Evolutionary conservation across 2,329 filamentous ascomycete species (phyloP).

Genomic region (Arthrobotrys musiformis): DNA sequence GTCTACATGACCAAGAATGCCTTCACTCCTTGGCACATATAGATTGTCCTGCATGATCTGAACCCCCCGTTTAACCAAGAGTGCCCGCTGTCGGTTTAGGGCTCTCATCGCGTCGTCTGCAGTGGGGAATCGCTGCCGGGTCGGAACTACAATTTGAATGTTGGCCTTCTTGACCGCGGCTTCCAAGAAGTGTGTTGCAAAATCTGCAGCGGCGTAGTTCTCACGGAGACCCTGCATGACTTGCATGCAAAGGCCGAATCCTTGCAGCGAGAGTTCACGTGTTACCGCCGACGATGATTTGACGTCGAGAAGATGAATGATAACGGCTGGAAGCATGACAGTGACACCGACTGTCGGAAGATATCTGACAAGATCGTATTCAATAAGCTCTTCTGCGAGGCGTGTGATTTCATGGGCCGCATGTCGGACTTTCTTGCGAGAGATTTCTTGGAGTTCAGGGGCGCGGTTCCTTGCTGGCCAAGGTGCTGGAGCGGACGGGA

Average conservation of each 20-base stretch:
- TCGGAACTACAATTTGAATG: slow-evolving; percentile 72
- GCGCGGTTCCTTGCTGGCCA: slow-evolving; percentile 62
- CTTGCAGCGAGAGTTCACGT: slow-evolving; percentile 77
- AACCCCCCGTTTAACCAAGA: slow-evolving; percentile 46
- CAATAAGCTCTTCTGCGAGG: slow-evolving; percentile 81
- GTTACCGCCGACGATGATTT: slow-evolving; percentile 80
- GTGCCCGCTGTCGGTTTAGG: slow-evolving; percentile 38
- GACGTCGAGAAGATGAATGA: slow-evolving; percentile 92
- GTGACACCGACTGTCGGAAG: slow-evolving; percentile 91
- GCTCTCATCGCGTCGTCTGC: slow-evolving; percentile 54
- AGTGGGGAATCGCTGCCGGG: slow-evolving; percentile 55
- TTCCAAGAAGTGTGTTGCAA: slow-evolving; percentile 93
- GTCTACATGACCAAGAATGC: slow-evolving; percentile 49
- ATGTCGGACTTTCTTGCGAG: slow-evolving; percentile 81
- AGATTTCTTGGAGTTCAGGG: slow-evolving; percentile 81
- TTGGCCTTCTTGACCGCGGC: slow-evolving; percentile 88
- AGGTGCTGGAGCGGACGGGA: slow-evolving; percentile 73
- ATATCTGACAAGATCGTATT: slow-evolving; percentile 77
- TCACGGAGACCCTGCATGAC: slow-evolving; percentile 88
- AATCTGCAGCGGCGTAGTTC: slow-evolving; percentile 93
- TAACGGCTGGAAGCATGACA: slow-evolving; percentile 89
- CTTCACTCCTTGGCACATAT: slow-evolving; percentile 48
- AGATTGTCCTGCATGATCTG: slow-evolving; percentile 55
- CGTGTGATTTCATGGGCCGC: slow-evolving; percentile 86
- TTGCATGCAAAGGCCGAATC: slow-evolving; percentile 91